A percentile compares a stretch with the other conserved stretches of the same genome.
These are phyloP conservation scores for Pythium utonaiense DNA, from an alignment of 352 stramenopile species.

Conservation along the genomic window DNA sequence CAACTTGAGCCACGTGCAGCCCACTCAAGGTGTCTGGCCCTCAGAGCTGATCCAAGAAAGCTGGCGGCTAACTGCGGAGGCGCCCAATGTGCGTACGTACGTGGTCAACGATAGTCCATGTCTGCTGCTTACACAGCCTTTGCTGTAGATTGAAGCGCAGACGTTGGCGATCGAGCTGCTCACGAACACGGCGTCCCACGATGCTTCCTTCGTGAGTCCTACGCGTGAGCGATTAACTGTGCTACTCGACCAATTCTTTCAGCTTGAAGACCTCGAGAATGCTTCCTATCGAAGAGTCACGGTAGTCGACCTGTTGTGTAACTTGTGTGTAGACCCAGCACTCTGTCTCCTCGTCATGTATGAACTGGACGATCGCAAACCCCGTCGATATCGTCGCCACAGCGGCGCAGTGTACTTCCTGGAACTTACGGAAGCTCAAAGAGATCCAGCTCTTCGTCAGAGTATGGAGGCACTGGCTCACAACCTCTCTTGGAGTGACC, in stretches of 20 bases:
- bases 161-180: constrained; percentile 20
- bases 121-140: not conserved
- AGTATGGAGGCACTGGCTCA: constrained; percentile 66
- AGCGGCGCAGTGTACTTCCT: constrained; percentile 61
- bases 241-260: constrained; percentile 37
- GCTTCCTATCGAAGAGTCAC: constrained; percentile 32
- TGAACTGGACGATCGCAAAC: constrained; percentile 58
- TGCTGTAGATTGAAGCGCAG: not conserved
- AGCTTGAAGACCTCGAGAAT: not conserved
- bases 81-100: not conserved
- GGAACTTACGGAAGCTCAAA: constrained; percentile 37
- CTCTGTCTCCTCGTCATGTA: constrained; percentile 61
- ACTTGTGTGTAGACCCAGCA: constrained; percentile 46
- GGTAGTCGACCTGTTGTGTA: constrained; percentile 54
- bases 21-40: constrained; percentile 4
- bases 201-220: constrained; percentile 9
- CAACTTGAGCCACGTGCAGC: constrained; percentile 42
- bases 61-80: constrained; percentile 11
- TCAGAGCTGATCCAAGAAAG: constrained; percentile 17
- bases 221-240: constrained; percentile 30
- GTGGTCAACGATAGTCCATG: too few relatives aligned
- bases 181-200: constrained; percentile 21
- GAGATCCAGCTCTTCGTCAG: constrained; percentile 38
- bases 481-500: constrained; percentile 75
- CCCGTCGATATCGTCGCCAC: constrained; percentile 32